These are phyloP conservation scores for Umbelopsis sp. DNA, from an alignment of 371 early-diverging fungal genomes.

Conservation along the genomic window DNA sequence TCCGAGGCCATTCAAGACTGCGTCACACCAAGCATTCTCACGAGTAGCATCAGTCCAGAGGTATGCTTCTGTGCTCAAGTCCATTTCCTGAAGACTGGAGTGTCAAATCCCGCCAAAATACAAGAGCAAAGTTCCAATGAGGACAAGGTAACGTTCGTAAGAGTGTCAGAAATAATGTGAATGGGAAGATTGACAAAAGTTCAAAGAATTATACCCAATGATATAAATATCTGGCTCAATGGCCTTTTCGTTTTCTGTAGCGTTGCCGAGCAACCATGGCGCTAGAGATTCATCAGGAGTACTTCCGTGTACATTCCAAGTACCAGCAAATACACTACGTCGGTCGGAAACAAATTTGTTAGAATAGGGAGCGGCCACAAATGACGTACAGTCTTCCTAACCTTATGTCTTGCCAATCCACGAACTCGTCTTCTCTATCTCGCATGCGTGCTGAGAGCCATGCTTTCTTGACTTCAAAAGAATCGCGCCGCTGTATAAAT, in stretches of 20 bases:
- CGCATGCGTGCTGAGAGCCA: constrained; percentile 63
- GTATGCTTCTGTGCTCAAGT: constrained; percentile 85
- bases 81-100: constrained; percentile 87
- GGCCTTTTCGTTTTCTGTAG: constrained; percentile 35
- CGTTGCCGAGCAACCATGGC: constrained; percentile 66
- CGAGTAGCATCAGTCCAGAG: constrained; percentile 75
- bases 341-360: background rate
- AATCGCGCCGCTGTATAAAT: background rate
- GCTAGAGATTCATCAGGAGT: constrained; percentile 59
- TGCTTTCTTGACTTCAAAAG: constrained; percentile 52
- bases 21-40: constrained; percentile 79
- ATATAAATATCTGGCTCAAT: constrained; percentile 73
- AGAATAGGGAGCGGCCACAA: background rate
- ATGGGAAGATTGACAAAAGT: no score
- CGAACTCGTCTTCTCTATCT: constrained; percentile 57
- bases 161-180: no score
- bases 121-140: background rate
- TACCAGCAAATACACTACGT: constrained; percentile 76
- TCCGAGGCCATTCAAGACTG: constrained; percentile 70
- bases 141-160: no score
- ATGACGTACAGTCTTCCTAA: constrained; percentile 23
- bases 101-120: background rate
- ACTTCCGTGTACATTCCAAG: constrained; percentile 93
- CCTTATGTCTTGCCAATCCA: constrained; percentile 50
- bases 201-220: constrained; percentile 60